Conservation (phyloP, 2,329 filamentous ascomycete genomes). For the Pseudogymnoascus verrucosus region DNA sequence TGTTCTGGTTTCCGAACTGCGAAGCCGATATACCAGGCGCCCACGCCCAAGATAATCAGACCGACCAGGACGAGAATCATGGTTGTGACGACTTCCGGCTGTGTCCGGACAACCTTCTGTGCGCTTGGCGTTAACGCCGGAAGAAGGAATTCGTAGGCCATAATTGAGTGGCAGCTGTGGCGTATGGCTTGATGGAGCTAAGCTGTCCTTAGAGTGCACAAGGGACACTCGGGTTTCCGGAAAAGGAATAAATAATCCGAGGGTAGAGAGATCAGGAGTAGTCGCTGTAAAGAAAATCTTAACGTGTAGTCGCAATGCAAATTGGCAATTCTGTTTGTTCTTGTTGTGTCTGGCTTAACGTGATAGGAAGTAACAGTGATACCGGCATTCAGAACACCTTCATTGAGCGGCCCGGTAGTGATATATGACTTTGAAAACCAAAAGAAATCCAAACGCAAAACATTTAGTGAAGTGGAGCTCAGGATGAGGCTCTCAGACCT, state of each 20-base stretch:
- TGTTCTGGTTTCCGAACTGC: conserved; percentile 1
- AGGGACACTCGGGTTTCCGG: background rate
- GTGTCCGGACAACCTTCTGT: background rate
- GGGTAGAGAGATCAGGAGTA: background rate
- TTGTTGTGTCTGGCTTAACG: background rate
- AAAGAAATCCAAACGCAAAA: background rate
- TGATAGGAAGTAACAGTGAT: background rate
- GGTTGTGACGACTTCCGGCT: conserved; percentile 1
- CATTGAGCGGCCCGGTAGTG: background rate
- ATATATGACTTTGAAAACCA: conserved; percentile 3
- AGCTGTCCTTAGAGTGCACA: background rate
- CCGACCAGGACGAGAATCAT: conserved; percentile 1
- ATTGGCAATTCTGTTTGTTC: background rate
- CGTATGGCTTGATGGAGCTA: background rate
- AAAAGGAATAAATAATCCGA: background rate
- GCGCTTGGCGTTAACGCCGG: background rate
- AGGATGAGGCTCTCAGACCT: conserved; percentile 6
- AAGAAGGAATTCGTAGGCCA: conserved; percentile 4
- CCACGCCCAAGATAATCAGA: background rate
- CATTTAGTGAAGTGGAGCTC: background rate
- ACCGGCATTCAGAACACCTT: background rate
- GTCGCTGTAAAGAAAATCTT: background rate
- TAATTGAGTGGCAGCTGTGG: background rate
- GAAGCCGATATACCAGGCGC: background rate
- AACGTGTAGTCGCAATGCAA: background rate